Base-by-base conservation (phyloP, 2,329 filamentous ascomycete species). In the Penicillium expansum region DNA sequence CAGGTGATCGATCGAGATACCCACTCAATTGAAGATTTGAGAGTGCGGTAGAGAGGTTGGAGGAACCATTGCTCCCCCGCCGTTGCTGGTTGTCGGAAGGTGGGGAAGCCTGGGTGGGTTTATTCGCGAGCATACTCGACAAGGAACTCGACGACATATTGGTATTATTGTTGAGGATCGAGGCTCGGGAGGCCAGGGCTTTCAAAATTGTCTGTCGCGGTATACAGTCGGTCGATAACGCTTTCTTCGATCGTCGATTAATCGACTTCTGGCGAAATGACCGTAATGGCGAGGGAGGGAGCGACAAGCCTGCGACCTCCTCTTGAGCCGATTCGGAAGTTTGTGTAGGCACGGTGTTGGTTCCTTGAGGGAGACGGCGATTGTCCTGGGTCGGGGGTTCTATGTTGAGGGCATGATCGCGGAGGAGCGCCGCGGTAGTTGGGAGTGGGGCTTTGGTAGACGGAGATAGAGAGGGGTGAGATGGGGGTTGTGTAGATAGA, bases 121-220 rank as follows among this genome's bases (percentile, higher is more conserved):
- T 66, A 20, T 66, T 67, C 53, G 80, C 82, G 51, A 87, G 73
- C 76, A 90, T 83, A 57, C 81, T 79, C 60, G 90, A 75, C 29
- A 86, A 85, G 22, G 88, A 52, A 48, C 57, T 81, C 48, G 85
- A 80, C 70, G 87, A 82, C 52, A 86, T 65, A 65, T 82, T 81
- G 38, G 60, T 42, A 29, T 54, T 70, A 65, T 80, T 83, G 68
- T 82, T 82, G 56, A 82, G 78, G 42, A 84, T 80, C 14, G 77
- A 76, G 18, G 78, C 73, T 37, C 78, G 75, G 24, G 89, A 92
- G 55, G 88, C 88, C 63, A 93, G 77, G 6, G 89, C 90, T 77
- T 94, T 92, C 79, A 92, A 85, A 68, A 92, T 86, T 55, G 90
- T 93, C 76, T 93, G 90, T 61, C 86, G 86, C 13, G 90, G 89